These are phyloP conservation scores for Ophiostoma piceae DNA, from an alignment of 2,329 filamentous ascomycete species.

Conservation along the genomic window DNA sequence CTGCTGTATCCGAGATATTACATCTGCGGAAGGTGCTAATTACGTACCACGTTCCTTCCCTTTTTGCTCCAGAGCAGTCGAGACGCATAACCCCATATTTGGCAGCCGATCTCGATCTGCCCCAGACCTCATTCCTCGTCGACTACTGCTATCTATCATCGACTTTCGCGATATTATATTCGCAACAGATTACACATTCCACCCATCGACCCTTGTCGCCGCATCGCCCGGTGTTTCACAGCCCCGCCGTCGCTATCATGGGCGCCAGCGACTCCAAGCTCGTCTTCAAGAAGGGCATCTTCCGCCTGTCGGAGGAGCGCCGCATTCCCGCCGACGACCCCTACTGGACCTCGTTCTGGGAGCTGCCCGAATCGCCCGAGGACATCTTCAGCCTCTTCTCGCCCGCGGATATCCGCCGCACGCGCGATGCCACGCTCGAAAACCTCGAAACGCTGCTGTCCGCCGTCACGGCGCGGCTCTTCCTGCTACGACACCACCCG, in stretches of 20 bases:
- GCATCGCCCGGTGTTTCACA: background rate
- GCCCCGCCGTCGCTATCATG: conserved; percentile 51
- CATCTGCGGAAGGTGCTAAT: conserved; percentile 2
- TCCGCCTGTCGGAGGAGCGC: conserved; percentile 86
- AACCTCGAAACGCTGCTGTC: conserved; percentile 87
- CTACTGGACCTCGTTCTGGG: conserved; percentile 98
- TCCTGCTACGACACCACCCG: conserved; percentile 77
- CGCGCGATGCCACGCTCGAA: conserved; percentile 74
- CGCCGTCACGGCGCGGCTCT: conserved; percentile 75
- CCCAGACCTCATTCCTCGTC: background rate
- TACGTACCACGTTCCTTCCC: conserved; percentile 11
- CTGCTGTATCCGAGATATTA: background rate
- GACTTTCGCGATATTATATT: too few species aligned
- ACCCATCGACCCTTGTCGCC: background rate
- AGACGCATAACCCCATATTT: conserved; percentile 13
- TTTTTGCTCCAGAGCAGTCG: conserved; percentile 1
- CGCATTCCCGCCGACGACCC: conserved; percentile 81
- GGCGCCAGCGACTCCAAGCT: conserved; percentile 98
- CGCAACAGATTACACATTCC: too few species aligned
- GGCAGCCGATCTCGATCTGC: conserved; percentile 6
- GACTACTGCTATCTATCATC: background rate
- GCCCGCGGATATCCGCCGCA: conserved; percentile 78
- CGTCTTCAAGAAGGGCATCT: conserved; percentile 97
- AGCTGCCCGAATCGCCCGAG: conserved; percentile 89
- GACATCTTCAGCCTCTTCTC: conserved; percentile 97